These are phyloP conservation scores for Uromyces viciae-fabae DNA, from an alignment of 1,284 basidiomycete species.

Conservation along the genomic window DNA sequence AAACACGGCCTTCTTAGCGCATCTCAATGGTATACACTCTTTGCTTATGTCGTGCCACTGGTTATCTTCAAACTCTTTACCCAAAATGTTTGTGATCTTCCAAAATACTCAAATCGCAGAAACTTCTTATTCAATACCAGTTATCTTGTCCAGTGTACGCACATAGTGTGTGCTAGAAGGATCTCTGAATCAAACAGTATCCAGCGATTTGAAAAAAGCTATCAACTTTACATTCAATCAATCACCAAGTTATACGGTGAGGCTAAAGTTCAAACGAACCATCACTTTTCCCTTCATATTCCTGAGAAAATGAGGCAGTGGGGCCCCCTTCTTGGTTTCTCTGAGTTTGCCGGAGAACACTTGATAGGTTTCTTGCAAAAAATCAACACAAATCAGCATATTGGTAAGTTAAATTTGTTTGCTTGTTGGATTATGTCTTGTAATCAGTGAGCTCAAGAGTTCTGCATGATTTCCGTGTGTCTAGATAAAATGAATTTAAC, in stretches of 20 bases:
- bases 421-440: too few relatives aligned
- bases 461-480: too few relatives aligned
- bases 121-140: constrained; percentile 20
- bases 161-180: constrained; percentile 22
- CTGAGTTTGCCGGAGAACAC: constrained; percentile 45
- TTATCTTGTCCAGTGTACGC: constrained; percentile 44
- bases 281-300: constrained; percentile 46
- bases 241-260: constrained; percentile 13
- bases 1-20: neutral
- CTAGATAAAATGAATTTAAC: too few relatives aligned
- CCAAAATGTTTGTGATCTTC: neutral
- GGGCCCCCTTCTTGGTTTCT: constrained; percentile 44
- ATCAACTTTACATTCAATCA: constrained; percentile 18
- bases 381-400: constrained; percentile 33
- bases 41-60: neutral
- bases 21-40: constrained; percentile 3
- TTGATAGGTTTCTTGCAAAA: constrained; percentile 43
- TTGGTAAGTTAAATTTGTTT: constrained; percentile 33
- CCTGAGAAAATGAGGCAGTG: constrained; percentile 41
- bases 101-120: neutral
- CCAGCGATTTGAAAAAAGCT: constrained; percentile 5
- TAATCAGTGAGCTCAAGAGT: too few relatives aligned
- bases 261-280: constrained; percentile 35
- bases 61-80: neutral
- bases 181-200: neutral